Conservation (phyloP, 2,329 filamentous ascomycete species). For the Fusarium virguliforme region DNA sequence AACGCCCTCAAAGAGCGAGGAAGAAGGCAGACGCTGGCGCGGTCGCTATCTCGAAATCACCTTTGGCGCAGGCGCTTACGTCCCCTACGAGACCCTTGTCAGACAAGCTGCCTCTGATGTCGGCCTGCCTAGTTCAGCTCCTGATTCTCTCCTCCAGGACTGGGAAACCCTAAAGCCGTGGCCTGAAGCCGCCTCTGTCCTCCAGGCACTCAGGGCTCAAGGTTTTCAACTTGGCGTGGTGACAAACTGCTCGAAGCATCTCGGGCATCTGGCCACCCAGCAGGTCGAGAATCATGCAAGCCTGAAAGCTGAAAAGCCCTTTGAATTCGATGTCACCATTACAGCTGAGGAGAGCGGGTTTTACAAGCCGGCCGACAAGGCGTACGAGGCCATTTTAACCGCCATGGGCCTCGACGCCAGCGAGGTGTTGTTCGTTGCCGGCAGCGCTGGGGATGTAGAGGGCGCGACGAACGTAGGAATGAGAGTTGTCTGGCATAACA, state of each 20-base stretch:
- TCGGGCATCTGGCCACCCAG: conserved; percentile 49
- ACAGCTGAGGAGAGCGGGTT: conserved; percentile 60
- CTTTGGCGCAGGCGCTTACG: conserved; percentile 55
- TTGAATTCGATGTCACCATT: conserved; percentile 55
- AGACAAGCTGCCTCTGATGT: conserved; percentile 52
- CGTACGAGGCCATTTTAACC: conserved; percentile 55
- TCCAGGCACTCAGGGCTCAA: conserved; percentile 42
- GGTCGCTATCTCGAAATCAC: conserved; percentile 58
- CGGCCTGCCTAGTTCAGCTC: conserved; percentile 51
- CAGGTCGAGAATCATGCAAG: conserved; percentile 18
- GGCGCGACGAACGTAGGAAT: conserved; percentile 58
- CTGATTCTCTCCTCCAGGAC: conserved; percentile 49
- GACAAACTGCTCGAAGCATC: conserved; percentile 57
- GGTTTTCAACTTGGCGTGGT: conserved; percentile 57
- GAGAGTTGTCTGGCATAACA: conserved; percentile 60
- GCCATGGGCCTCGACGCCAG: conserved; percentile 47
- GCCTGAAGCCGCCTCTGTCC: conserved; percentile 43
- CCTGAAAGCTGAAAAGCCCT: conserved; percentile 23
- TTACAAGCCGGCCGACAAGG: conserved; percentile 57
- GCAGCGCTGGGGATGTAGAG: conserved; percentile 59
- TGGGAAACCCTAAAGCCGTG: conserved; percentile 52
- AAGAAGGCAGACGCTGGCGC: conserved; percentile 56
- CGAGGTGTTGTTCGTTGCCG: conserved; percentile 58
- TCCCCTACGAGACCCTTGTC: conserved; percentile 55
- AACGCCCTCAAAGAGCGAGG: conserved; percentile 46